Percentiles rank a stretch among this genome's conserved stretches.
Conservation (phyloP, 2,329 filamentous ascomycete genomes). For the Cordyceps cicadae region DNA sequence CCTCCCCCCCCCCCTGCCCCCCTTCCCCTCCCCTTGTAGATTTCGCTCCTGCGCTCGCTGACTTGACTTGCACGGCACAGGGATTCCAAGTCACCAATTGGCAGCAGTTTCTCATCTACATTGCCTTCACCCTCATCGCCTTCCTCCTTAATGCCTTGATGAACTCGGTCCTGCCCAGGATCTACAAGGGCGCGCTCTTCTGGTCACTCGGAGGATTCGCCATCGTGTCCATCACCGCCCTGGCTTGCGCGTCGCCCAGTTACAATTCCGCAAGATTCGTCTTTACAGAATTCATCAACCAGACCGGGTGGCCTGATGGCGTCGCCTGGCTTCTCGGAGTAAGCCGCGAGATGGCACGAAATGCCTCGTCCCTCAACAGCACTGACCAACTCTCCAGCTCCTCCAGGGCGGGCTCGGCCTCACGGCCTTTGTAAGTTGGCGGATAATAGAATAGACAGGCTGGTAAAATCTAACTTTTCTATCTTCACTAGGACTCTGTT, state of each 20-base stretch:
- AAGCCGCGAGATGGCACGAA: not conserved
- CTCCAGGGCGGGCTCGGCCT: slow-evolving; percentile 26
- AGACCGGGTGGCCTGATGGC: slow-evolving; percentile 26
- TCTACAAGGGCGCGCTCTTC: slow-evolving; percentile 60
- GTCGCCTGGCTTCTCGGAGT: slow-evolving; percentile 26
- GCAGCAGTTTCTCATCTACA: slow-evolving; percentile 57
- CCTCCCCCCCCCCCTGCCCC: too few species aligned
- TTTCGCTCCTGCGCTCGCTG: too few species aligned
- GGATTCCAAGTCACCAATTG: slow-evolving; percentile 50
- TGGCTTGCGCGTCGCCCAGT: slow-evolving; percentile 55
- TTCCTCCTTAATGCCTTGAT: slow-evolving; percentile 25
- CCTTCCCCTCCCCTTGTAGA: not conserved
- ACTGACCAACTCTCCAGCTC: slow-evolving; percentile 13
- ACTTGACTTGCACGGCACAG: not conserved
- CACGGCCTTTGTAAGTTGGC: slow-evolving; percentile 22
- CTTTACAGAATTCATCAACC: slow-evolving; percentile 25
- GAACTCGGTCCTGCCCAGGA: slow-evolving; percentile 22
- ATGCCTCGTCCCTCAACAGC: rapidly evolving
- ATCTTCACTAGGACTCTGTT: slow-evolving; percentile 20
- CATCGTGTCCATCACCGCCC: slow-evolving; percentile 59
- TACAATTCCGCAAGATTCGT: slow-evolving; percentile 34
- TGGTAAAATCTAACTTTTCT: not conserved
- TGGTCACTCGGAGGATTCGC: slow-evolving; percentile 63
- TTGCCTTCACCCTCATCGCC: slow-evolving; percentile 21
- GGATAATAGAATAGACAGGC: not conserved